Conservation (phyloP, 1,284 basidiomycete genomes). For the Papiliotrema nemorosa region DNA sequence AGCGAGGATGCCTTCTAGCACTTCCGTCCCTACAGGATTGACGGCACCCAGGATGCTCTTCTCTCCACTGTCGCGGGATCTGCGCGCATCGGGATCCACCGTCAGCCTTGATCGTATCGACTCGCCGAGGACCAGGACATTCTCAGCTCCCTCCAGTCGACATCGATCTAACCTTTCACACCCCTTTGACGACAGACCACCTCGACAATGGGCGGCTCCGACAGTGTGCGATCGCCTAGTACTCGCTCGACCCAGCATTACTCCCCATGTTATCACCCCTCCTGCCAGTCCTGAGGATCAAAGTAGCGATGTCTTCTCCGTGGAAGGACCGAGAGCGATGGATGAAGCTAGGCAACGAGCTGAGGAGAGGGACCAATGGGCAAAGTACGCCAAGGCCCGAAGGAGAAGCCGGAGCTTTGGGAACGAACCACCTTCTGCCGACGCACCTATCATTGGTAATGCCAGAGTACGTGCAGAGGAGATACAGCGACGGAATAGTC, state of each 20-base stretch:
- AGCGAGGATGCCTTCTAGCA: constrained; percentile 18
- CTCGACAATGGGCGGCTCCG: constrained; percentile 22
- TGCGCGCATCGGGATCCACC: constrained; percentile 14
- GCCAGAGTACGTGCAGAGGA: constrained; percentile 19
- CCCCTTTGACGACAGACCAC: constrained; percentile 6
- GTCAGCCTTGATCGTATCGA: constrained; percentile 3
- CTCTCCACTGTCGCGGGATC: constrained; percentile 33
- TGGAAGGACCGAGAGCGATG: constrained; percentile 13
- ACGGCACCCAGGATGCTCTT: constrained; percentile 37
- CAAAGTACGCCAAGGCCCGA: constrained; percentile 15
- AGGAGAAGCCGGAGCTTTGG: constrained; percentile 27
- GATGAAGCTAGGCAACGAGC: constrained; percentile 14
- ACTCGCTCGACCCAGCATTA: constrained; percentile 35
- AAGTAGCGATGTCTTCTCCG: constrained; percentile 5
- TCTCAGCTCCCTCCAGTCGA: constrained; percentile 11
- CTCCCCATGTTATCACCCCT: constrained; percentile 39
- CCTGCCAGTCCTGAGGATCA: constrained; percentile 24
- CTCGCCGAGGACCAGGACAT: constrained; percentile 6
- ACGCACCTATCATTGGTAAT: constrained; percentile 26
- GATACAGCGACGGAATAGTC: constrained; percentile 8
- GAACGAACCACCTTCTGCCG: constrained; percentile 9
- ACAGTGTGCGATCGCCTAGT: constrained; percentile 41
- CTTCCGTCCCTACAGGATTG: constrained; percentile 39
- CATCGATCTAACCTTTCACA: constrained; percentile 1
- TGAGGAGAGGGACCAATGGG: constrained; percentile 34